These are phyloP conservation scores for Xerocomellus intermedius DNA, from an alignment of 768 basidiomycete species.

Conservation along the genomic window DNA sequence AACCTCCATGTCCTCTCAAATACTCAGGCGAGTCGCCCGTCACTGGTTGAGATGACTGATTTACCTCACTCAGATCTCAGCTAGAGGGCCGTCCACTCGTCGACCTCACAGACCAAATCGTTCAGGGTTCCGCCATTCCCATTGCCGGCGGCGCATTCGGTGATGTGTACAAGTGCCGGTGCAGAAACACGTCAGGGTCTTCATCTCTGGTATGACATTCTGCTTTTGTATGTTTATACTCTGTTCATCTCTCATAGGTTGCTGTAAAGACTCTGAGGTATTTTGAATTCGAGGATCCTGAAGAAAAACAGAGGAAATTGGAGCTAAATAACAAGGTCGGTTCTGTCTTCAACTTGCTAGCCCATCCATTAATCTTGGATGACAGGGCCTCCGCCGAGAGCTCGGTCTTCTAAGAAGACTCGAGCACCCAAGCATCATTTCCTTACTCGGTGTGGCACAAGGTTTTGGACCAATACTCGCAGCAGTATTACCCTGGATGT, in stretches of 20 bases:
- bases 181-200: background rate
- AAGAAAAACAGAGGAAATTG: background rate
- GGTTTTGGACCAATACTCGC: too few relatives aligned
- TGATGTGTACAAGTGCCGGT: slow-evolving; percentile 7
- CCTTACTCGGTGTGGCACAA: too few relatives aligned
- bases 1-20: background rate
- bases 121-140: background rate
- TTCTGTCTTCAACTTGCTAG: too few relatives aligned
- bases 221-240: too few relatives aligned
- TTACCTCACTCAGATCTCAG: background rate
- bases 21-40: background rate
- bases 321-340: background rate
- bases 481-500: too few relatives aligned
- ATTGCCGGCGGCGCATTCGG: background rate
- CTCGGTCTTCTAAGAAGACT: too few relatives aligned
- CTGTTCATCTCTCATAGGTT: background rate
- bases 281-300: background rate
- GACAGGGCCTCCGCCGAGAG: too few relatives aligned
- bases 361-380: too few relatives aligned
- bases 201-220: background rate
- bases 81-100: background rate
- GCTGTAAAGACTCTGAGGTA: background rate
- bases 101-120: background rate
- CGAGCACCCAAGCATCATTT: too few relatives aligned
- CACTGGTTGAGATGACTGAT: background rate